A percentile compares a stretch with the other conserved stretches of the same genome.
Evolutionary conservation across 108 stramenopile genomes (phyloP).

Genomic region (Parietichytrium sp.): DNA sequence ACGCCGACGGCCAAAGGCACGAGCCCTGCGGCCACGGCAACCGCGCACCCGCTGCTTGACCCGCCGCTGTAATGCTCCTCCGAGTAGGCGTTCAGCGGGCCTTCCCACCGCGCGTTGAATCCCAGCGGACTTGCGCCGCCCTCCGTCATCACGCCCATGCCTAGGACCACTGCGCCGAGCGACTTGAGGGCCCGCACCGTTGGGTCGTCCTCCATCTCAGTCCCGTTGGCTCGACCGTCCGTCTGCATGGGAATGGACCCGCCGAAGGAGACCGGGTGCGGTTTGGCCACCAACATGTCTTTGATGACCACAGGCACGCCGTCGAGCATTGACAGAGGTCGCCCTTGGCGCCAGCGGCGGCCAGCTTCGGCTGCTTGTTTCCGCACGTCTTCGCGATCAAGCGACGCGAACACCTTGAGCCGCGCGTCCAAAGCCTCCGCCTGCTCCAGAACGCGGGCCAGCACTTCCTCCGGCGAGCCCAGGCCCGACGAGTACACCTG

Average conservation of each 20-base stretch:
- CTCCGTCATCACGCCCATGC: slow-evolving; percentile 61
- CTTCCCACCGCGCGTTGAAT: slow-evolving; percentile 49
- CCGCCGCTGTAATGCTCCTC: slow-evolving; percentile 64
- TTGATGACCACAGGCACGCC: slow-evolving; percentile 67
- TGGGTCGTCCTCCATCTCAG: slow-evolving; percentile 45
- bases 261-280: slow-evolving; percentile 51
- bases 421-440: slow-evolving; percentile 42
- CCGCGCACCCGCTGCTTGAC: slow-evolving; percentile 64
- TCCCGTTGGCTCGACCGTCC: background rate
- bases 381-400: slow-evolving; percentile 42
- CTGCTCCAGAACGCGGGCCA: slow-evolving; percentile 41
- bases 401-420: slow-evolving; percentile 40
- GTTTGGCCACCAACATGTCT: slow-evolving; percentile 55
- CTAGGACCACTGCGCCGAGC: slow-evolving; percentile 60
- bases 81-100: slow-evolving; percentile 57
- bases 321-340: slow-evolving; percentile 54
- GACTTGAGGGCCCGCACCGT: slow-evolving; percentile 52
- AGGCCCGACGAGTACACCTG: slow-evolving; percentile 39
- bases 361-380: slow-evolving; percentile 49
- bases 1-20: slow-evolving; percentile 64
- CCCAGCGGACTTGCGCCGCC: slow-evolving; percentile 64
- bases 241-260: background rate
- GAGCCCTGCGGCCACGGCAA: slow-evolving; percentile 66
- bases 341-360: slow-evolving; percentile 44
- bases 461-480: slow-evolving; percentile 43